These are phyloP conservation scores for Biancaea sappan DNA, from an alignment of 306 rosid species.

Conservation along the genomic window DNA sequence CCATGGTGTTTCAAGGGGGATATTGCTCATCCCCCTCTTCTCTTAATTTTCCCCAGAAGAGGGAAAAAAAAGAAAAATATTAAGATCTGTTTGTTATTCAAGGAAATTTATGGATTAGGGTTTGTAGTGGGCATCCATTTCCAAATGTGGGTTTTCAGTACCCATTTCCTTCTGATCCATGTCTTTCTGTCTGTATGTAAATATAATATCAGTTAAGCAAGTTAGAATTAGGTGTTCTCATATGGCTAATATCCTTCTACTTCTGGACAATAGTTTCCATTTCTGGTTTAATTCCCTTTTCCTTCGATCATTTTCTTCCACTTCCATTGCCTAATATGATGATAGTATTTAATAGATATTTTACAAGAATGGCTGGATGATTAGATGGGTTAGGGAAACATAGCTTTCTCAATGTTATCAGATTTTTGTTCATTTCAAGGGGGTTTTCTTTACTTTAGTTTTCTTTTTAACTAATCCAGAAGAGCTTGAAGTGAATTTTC, in stretches of 20 bases:
- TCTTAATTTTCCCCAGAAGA: not conserved
- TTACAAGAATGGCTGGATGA: not conserved
- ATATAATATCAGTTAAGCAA: constrained; percentile 22
- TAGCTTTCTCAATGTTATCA: not conserved
- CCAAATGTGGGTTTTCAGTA: not conserved
- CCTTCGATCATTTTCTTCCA: not conserved
- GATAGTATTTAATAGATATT: not conserved
- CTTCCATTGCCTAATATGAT: not conserved
- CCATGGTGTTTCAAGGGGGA: constrained; percentile 22
- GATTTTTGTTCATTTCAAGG: not conserved
- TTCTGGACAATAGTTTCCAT: not conserved
- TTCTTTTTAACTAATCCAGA: not conserved
- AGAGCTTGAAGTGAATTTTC: not conserved
- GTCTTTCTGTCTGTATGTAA: constrained; percentile 10
- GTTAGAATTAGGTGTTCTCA: not conserved
- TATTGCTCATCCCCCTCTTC: not conserved
- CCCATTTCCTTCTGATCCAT: not conserved
- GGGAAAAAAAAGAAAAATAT: not conserved
- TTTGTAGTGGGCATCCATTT: not conserved
- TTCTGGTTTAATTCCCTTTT: not conserved
- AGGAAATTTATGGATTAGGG: constrained; percentile 20
- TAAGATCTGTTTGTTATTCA: constrained; percentile 10
- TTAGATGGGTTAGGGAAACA: not conserved
- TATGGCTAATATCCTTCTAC: not conserved
- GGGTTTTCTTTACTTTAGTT: not conserved